Conservation (phyloP, 306 rosid species). For the Prunus armeniaca region DNA sequence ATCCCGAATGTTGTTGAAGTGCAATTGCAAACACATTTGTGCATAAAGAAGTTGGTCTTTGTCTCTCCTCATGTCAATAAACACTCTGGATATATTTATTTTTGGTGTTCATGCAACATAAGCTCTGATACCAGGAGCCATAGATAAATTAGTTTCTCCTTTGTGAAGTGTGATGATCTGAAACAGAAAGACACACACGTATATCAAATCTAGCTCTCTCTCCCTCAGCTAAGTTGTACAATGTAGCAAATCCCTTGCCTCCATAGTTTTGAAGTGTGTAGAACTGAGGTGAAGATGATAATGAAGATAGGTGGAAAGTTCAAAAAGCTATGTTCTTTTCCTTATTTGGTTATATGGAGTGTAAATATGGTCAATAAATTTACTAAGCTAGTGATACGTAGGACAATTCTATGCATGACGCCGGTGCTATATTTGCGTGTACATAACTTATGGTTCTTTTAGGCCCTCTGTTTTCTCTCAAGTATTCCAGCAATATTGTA, state of each 20-base stretch:
- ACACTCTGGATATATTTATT: background rate
- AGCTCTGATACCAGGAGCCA: too few species aligned
- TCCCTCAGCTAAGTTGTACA: background rate
- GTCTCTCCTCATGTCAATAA: too few species aligned
- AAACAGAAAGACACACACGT: background rate
- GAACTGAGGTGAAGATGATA: background rate
- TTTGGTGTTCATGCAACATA: background rate
- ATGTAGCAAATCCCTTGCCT: too few species aligned
- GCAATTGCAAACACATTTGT: background rate
- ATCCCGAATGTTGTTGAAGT: background rate
- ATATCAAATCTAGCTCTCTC: background rate
- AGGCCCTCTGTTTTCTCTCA: background rate
- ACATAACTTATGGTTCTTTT: background rate
- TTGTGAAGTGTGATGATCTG: background rate
- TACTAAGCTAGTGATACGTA: background rate
- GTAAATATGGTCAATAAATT: background rate
- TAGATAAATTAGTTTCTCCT: too few species aligned
- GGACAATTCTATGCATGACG: background rate
- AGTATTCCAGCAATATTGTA: background rate
- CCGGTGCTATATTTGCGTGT: background rate
- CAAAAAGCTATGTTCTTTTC: background rate
- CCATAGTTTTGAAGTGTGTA: background rate
- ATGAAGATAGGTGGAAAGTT: background rate
- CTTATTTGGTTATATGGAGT: background rate
- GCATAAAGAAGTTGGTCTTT: background rate